Evolutionary conservation across 2,329 filamentous ascomycete genomes (phyloP).

Genomic region (Arthroderma uncinatum): DNA sequence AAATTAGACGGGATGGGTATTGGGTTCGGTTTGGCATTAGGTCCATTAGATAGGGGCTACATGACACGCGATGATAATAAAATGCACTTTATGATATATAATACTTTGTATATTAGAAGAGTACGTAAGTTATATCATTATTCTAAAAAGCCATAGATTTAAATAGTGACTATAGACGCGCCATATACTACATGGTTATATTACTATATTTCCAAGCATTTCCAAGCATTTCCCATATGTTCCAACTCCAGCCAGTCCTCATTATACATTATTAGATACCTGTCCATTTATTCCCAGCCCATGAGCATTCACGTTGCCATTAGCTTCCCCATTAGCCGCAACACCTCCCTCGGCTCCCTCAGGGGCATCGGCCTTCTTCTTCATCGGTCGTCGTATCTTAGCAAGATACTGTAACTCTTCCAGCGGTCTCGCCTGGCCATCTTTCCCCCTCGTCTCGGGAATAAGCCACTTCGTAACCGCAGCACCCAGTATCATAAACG

Average conservation of each 20-base stretch:
- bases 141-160: too few relatives aligned
- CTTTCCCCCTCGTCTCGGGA: slow-evolving; percentile 9
- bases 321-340: background rate
- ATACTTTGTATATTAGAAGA: background rate
- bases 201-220: background rate
- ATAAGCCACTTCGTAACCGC: slow-evolving; percentile 13
- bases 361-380: background rate
- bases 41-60: background rate
- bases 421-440: slow-evolving; percentile 14
- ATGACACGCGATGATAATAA: background rate
- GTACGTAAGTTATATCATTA: too few relatives aligned
- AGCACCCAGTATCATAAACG: slow-evolving; percentile 13
- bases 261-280: background rate
- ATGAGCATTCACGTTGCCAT: background rate
- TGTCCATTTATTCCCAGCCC: background rate
- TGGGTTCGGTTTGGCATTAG: background rate
- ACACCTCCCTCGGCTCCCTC: background rate
- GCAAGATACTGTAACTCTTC: slow-evolving; percentile 17
- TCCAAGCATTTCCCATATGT: background rate
- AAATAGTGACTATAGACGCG: too few relatives aligned
- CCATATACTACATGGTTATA: too few relatives aligned
- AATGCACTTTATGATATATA: background rate
- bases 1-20: background rate
- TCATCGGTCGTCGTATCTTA: slow-evolving; percentile 13
- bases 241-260: background rate